Base-by-base conservation (phyloP, 2,329 filamentous ascomycete species). In the Dothistroma septosporum region DNA sequence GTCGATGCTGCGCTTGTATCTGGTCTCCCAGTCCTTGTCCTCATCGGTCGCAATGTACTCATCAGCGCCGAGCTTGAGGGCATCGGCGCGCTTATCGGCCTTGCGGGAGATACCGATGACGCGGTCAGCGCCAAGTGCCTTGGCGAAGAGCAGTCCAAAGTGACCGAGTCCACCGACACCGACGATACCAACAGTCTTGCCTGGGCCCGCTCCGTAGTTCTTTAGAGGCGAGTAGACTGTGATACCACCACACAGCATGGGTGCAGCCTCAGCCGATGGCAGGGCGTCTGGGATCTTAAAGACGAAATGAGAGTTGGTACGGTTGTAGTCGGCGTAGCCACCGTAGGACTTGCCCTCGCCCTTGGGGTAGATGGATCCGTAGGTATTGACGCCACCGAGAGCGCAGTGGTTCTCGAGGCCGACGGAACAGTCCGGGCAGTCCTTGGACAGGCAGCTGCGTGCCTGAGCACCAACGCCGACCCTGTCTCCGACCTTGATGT, bases 231-330 rank as follows among this genome's bases (percentile, higher is more conserved):
- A 83, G 72, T 83, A 94, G 0, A 87, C 82, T 0, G 90, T 93
- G 57, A 92, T 81, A 1, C 90, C 90, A 1, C 86, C 90, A 70
- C 90, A 93, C 22, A 93, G 80, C 77, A 92, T 84, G 1, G 89
- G 88, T 1, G 88, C 82, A 2, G 81, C 83, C 58, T 79, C 75
- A 11, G 76, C 78, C 28, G 76, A 79, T 2, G 74, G 68, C 32
- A 86, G 61, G 0, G 62, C 70, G 9, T 80, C 78, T 0, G 84
- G 84, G 59, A 86, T 85, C 67, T 76, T 79, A 68, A 85, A 75
- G 0, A 79, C 80, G 65, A 90, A 92, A 65, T 83, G 80, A 9
- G 33, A 54, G 6, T 61, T 62, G 12, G 64, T 61, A 12, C 85
- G 79, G 69, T 80, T 80, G 64, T 82, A 79, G 54, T 78, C 75